A percentile compares a stretch with the other conserved stretches of the same genome.
Conservation (phyloP, 75 land plant genomes). For the Sequoiadendron giganteum region DNA sequence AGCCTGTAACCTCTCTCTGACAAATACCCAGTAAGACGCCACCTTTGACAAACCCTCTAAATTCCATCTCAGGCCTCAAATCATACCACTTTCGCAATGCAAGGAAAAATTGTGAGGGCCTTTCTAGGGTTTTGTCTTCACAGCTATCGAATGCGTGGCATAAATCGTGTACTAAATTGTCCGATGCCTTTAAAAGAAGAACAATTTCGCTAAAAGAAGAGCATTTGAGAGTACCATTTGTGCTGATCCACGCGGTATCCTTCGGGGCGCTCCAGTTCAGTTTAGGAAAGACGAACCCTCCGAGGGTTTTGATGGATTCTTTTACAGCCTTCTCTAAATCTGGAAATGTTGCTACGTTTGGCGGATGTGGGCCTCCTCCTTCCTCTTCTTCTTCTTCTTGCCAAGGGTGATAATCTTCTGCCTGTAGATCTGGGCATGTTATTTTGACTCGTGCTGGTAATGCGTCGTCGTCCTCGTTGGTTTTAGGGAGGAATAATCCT, state of each 20-base stretch:
- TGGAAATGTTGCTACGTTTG: constrained; percentile 55
- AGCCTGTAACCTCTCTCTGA: constrained; percentile 87
- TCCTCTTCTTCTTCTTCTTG: constrained; percentile 26
- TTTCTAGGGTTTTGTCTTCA: no score
- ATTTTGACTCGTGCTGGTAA: constrained; percentile 57
- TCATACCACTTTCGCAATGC: no score
- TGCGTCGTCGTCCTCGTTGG: constrained; percentile 44
- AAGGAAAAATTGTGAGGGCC: no score
- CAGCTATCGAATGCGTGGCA: no score
- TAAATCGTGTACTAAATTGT: no score
- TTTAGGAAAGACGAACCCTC: constrained; percentile 85
- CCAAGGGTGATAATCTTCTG: constrained; percentile 46
- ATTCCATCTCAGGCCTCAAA: no score
- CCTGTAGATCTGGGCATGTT: constrained; percentile 39
- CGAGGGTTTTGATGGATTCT: constrained; percentile 57
- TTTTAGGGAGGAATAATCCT: constrained; percentile 28
- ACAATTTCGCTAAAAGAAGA: no score
- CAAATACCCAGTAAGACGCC: constrained; percentile 58
- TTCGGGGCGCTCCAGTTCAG: constrained; percentile 96
- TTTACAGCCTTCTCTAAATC: constrained; percentile 59
- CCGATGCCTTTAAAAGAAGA: no score
- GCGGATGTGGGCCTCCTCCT: constrained; percentile 26
- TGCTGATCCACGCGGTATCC: constrained; percentile 37
- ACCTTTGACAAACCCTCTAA: neutral
- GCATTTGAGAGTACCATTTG: no score